These are phyloP conservation scores for Astrocystis sublimbata DNA, from an alignment of 495 filamentous ascomycete species.

Conservation along the genomic window DNA sequence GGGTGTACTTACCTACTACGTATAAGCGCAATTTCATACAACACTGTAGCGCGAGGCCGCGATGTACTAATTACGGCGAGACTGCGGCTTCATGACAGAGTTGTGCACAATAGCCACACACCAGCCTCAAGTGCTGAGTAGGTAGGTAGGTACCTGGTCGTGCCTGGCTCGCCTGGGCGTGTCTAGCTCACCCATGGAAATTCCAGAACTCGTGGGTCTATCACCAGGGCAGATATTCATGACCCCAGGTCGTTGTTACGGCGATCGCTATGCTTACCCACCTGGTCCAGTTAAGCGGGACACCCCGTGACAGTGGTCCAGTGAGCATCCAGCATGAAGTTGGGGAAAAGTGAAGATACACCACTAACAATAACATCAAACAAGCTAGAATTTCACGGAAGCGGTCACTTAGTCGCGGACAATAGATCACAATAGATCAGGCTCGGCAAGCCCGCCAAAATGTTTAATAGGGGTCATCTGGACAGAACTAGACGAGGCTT, in stretches of 20 bases:
- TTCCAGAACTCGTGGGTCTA: constrained; percentile 14
- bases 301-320: constrained; percentile 2
- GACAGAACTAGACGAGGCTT: not conserved
- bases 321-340: constrained; percentile 3
- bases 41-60: not conserved
- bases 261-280: not conserved
- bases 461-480: not conserved
- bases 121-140: not conserved
- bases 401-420: no score
- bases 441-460: no score
- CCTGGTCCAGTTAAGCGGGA: not conserved
- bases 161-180: no score
- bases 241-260: constrained; percentile 5
- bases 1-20: not conserved
- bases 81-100: not conserved
- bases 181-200: not conserved
- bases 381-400: not conserved
- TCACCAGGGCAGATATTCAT: constrained; percentile 4
- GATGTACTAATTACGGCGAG: not conserved
- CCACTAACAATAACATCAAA: constrained; percentile 1
- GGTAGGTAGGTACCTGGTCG: no score
- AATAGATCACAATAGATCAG: no score
- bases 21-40: not conserved
- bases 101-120: not conserved
- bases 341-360: not conserved